Conservation (phyloP, 768 basidiomycete genomes). For the Pisolithus albus region DNA sequence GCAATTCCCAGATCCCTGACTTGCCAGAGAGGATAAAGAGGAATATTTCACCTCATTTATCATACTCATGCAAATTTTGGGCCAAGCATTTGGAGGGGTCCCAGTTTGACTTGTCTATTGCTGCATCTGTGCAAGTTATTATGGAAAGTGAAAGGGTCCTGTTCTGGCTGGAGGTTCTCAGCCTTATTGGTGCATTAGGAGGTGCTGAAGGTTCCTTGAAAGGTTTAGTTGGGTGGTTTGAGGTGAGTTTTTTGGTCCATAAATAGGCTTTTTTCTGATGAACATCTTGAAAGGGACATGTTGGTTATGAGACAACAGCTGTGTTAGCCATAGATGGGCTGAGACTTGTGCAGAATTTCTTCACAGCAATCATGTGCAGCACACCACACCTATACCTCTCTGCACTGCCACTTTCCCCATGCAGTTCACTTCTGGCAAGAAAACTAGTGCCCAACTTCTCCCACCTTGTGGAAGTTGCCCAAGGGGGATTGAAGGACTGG, state of each 20-base stretch:
- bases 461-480: too few species aligned
- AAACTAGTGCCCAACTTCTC: too few species aligned
- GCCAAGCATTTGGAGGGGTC: slow-evolving; percentile 2
- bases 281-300: neutral
- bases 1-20: slow-evolving; percentile 18
- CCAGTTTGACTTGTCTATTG: neutral
- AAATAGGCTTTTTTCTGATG: neutral
- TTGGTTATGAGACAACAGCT: neutral
- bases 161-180: slow-evolving; percentile 5
- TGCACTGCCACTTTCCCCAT: too few species aligned
- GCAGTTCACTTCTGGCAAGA: too few species aligned
- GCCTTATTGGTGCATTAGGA: neutral
- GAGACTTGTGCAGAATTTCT: slow-evolving; percentile 11
- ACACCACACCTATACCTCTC: too few species aligned
- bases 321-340: slow-evolving; percentile 3
- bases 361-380: neutral
- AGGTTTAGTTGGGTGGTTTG: neutral
- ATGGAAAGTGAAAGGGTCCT: slow-evolving; percentile 3
- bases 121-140: neutral
- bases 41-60: slow-evolving; percentile 2
- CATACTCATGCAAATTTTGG: slow-evolving; percentile 9
- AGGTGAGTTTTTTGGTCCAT: neutral
- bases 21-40: neutral
- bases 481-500: too few species aligned
- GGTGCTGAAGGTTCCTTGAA: neutral